Evolutionary conservation across 768 basidiomycete species (phyloP).

Genomic region (Melanogaster broomeanus): DNA sequence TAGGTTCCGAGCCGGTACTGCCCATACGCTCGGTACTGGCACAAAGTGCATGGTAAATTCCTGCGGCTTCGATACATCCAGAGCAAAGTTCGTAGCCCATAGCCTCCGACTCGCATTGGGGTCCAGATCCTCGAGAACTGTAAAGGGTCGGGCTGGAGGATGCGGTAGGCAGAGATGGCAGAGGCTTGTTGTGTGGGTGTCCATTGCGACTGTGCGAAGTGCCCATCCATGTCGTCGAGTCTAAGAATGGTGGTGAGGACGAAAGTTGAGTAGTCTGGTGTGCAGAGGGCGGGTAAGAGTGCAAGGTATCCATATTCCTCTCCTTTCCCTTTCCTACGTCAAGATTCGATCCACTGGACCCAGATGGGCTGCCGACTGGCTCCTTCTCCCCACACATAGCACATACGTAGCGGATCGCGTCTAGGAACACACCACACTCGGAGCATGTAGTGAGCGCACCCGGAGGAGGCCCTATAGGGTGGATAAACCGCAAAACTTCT

Average conservation of each 20-base stretch:
- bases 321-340: constrained; percentile 48
- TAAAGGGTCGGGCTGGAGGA: constrained; percentile 22
- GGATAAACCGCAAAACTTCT: constrained; percentile 55
- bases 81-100: constrained; percentile 84
- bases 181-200: constrained; percentile 39
- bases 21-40: constrained; percentile 39
- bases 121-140: constrained; percentile 2
- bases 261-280: constrained; percentile 28
- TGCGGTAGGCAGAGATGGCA: constrained; percentile 43
- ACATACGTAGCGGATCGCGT: constrained; percentile 89
- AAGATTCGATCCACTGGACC: constrained; percentile 8
- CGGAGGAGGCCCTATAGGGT: constrained; percentile 50
- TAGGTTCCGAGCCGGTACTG: constrained; percentile 36
- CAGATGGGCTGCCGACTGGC: constrained; percentile 33
- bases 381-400: constrained; percentile 82
- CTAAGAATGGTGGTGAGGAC: constrained; percentile 20
- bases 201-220: constrained; percentile 16
- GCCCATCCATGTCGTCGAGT: constrained; percentile 12
- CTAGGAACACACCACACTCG: constrained; percentile 70
- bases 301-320: constrained; percentile 27
- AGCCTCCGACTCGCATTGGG: constrained; percentile 6
- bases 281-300: constrained; percentile 38
- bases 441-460: constrained; percentile 80
- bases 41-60: constrained; percentile 76
- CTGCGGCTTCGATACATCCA: constrained; percentile 74